Evolutionary conservation across 2,329 filamentous ascomycete genomes (phyloP), one percentile per base, ranked within the genome.

Genomic region (Lachnellula suecica): DNA sequence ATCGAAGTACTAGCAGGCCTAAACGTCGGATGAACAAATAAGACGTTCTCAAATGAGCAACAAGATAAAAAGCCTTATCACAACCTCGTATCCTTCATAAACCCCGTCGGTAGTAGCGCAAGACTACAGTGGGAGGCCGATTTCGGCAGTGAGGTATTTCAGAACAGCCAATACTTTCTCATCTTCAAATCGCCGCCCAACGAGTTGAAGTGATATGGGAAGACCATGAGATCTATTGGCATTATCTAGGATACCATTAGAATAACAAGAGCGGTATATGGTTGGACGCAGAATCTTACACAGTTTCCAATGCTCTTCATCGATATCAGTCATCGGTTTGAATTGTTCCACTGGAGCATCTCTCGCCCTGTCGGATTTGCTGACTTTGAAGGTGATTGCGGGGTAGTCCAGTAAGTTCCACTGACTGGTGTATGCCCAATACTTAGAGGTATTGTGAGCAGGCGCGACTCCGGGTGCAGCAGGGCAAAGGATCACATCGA

Each of bases 351-450:
- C 38, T 29, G 47, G 60, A 54, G 0, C 57, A 50, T 48, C 53
- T 45, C 64, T 40, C 15, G 46, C 24, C 23, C 59, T 49, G 57
- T 65, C 51, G 37, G 65, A 55, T 35, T 53, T 65, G 1, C 63
- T 67, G 1, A 78, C 79, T 0, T 84, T 85, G 62, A 88, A 85
- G 0, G 82, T 76, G 2, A 78, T 69, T 11, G 74, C 76, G 0
- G 84, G 81, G 62, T 86, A 87, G 62, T 89, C 84, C 2, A 89
- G 74, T 38, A 88, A 61, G 63, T 89, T 89, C 82, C 84, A 88
- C 53, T 83, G 77, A 0, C 77, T 71, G 0, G 83, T 85, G 59
- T 88, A 89, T 1, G 75, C 76, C 82, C 83, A 88, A 71, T 64
- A 85, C 60, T 47, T 71, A 69, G 55, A 81, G 68, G 50, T 81